phyloP scores from a whole-genome alignment of 192 early-diverging fungal genomes.

The Dissophora globulifera region DNA sequence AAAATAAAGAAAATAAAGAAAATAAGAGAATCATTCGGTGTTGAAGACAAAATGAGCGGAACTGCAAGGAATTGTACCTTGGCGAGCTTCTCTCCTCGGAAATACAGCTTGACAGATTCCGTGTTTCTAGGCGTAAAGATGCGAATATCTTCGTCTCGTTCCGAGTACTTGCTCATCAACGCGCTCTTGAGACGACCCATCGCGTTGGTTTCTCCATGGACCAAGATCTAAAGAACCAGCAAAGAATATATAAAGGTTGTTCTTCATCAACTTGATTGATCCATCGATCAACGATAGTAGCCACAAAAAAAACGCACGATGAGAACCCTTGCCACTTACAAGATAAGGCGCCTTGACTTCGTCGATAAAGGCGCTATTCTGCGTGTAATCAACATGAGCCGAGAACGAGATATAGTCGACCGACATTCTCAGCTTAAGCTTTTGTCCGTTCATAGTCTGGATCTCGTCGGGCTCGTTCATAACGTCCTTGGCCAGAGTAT shows the following conservation, averaged over 20 bases:
- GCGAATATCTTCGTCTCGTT: slow-evolving; percentile 79
- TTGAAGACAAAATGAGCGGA: too few relatives aligned
- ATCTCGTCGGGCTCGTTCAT: slow-evolving; percentile 91
- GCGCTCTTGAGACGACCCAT: slow-evolving; percentile 93
- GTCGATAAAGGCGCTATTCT: slow-evolving; percentile 97
- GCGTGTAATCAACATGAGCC: slow-evolving; percentile 96
- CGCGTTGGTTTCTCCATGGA: slow-evolving; percentile 95
- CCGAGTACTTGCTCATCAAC: slow-evolving; percentile 83
- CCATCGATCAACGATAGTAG: not conserved
- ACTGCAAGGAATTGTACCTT: too few relatives aligned
- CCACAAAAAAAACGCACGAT: not conserved
- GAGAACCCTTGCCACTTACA: slow-evolving; percentile 53
- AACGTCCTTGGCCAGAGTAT: slow-evolving; percentile 82
- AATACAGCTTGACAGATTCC: slow-evolving; percentile 89
- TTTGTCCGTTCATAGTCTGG: slow-evolving; percentile 79
- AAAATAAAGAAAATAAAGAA: too few relatives aligned
- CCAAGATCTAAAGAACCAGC: slow-evolving; percentile 84
- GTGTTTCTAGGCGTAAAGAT: slow-evolving; percentile 92
- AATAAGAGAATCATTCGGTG: too few relatives aligned
- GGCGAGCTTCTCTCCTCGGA: slow-evolving; percentile 95
- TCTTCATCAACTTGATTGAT: too few relatives aligned
- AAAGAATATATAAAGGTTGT: too few relatives aligned
- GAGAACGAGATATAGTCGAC: slow-evolving; percentile 98
- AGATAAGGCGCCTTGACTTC: slow-evolving; percentile 92
- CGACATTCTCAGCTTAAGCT: slow-evolving; percentile 81